Evolutionary conservation across 1,284 basidiomycete genomes (phyloP).

Genomic region (Xanthoconium separans): DNA sequence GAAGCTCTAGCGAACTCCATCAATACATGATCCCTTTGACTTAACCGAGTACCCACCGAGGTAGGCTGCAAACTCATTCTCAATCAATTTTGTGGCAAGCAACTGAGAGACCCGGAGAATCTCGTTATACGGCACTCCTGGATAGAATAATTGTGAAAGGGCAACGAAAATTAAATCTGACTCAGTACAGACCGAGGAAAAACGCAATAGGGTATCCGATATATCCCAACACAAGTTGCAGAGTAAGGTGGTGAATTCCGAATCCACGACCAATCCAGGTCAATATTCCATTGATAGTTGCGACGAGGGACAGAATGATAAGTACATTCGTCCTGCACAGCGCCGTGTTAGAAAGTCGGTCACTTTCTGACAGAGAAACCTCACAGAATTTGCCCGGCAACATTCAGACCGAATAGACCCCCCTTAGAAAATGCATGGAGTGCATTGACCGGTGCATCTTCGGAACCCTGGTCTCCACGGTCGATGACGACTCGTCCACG

Average conservation of each 20-base stretch:
- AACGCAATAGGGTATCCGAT: conserved; percentile 87
- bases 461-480: conserved; percentile 60
- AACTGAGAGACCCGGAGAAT: conserved; percentile 76
- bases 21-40: neutral
- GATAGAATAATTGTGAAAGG: conserved; percentile 8
- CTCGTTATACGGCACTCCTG: conserved; percentile 68
- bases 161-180: neutral
- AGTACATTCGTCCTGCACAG: conserved; percentile 67
- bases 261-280: conserved; percentile 90
- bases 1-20: conserved; percentile 40
- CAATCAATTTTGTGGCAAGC: conserved; percentile 84
- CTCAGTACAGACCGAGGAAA: conserved; percentile 56
- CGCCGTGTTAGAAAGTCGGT: neutral
- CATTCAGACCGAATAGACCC: conserved; percentile 81
- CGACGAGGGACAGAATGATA: conserved; percentile 78
- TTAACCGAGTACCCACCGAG: conserved; percentile 32
- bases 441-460: conserved; percentile 64
- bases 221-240: conserved; percentile 85
- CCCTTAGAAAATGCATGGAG: conserved; percentile 90
- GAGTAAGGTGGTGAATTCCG: conserved; percentile 77
- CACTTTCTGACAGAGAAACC: conserved; percentile 22
- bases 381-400: conserved; percentile 83
- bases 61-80: conserved; percentile 88
- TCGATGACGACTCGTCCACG: conserved; percentile 79
- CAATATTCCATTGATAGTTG: conserved; percentile 80